A percentile compares a stretch with the other conserved stretches of the same genome.
Evolutionary conservation across 768 basidiomycete genomes (phyloP).

Genomic region (Pleurotus giganteus): DNA sequence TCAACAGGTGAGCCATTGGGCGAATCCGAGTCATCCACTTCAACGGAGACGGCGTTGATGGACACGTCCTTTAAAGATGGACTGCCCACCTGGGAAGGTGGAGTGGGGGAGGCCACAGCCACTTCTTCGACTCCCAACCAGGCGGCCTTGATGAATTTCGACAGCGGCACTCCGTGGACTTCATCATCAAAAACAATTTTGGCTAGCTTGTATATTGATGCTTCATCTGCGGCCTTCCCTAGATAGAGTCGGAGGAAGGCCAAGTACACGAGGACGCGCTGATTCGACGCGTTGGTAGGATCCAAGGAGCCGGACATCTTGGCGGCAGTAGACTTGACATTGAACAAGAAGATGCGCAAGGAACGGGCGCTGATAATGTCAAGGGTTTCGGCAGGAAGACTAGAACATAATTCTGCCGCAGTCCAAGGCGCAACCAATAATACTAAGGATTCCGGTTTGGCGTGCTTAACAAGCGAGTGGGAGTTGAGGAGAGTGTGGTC

Average conservation of each 20-base stretch:
- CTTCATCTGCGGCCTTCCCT: constrained; percentile 57
- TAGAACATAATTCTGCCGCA: constrained; percentile 66
- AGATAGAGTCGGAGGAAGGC: constrained; percentile 86
- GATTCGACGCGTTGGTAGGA: constrained; percentile 37
- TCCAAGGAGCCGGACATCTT: constrained; percentile 34
- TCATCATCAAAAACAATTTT: constrained; percentile 41
- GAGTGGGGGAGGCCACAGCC: constrained; percentile 31
- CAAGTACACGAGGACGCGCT: constrained; percentile 65
- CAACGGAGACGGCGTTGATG: constrained; percentile 73
- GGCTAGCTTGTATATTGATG: constrained; percentile 50
- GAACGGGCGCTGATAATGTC: constrained; percentile 47
- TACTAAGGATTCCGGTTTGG: constrained; percentile 65
- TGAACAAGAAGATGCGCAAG: constrained; percentile 57
- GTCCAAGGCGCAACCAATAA: constrained; percentile 79
- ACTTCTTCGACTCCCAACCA: constrained; percentile 70
- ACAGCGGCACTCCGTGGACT: constrained; percentile 47
- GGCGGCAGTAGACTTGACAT: constrained; percentile 53
- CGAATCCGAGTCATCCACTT: constrained; percentile 54
- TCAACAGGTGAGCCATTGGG: constrained; percentile 59
- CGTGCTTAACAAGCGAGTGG: constrained; percentile 67
- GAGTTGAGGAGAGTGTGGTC: constrained; percentile 78
- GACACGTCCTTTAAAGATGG: constrained; percentile 55
- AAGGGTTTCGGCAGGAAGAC: constrained; percentile 52
- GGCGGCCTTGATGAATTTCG: constrained; percentile 51
- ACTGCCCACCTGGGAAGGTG: constrained; percentile 18